Evolutionary conservation across 2,329 filamentous ascomycete species (phyloP).

Genomic region (Aureobasidium mangrovei): DNA sequence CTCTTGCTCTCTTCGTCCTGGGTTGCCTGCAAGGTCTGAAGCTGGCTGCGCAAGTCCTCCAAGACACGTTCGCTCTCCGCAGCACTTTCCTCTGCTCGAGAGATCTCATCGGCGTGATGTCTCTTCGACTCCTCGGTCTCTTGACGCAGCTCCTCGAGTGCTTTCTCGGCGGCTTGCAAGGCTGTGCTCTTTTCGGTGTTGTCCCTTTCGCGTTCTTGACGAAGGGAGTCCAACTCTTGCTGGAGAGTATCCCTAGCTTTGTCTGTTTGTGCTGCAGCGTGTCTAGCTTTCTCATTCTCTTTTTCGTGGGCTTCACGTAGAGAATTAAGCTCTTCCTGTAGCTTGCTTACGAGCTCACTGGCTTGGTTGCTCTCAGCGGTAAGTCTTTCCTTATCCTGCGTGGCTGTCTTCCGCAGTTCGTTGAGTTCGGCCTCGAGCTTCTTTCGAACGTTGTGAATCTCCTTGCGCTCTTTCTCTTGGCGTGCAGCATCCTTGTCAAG

Average conservation of each 20-base stretch:
- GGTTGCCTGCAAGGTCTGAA: background rate
- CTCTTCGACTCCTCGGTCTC: background rate
- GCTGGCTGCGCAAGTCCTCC: background rate
- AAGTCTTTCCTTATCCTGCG: constrained; percentile 11
- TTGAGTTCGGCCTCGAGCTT: constrained; percentile 9
- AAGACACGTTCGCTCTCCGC: constrained; percentile 6
- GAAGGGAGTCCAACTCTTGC: constrained; percentile 4
- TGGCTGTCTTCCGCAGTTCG: background rate
- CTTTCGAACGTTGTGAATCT: constrained; percentile 4
- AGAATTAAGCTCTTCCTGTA: constrained; percentile 14
- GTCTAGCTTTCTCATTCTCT: background rate
- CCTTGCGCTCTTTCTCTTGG: constrained; percentile 15
- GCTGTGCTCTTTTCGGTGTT: background rate
- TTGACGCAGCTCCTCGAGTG: background rate
- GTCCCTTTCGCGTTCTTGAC: constrained; percentile 1
- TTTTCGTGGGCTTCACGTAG: background rate
- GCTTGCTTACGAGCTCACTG: constrained; percentile 1
- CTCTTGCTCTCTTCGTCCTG: constrained; percentile 5
- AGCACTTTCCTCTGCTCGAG: constrained; percentile 1
- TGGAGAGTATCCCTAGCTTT: constrained; percentile 13
- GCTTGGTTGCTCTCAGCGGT: constrained; percentile 7
- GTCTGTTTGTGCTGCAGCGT: constrained; percentile 9
- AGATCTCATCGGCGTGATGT: background rate
- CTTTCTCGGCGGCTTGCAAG: background rate
- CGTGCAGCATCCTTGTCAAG: constrained; percentile 15